Conservation (phyloP, 495 filamentous ascomycete species). For the Parmelia sp. region DNA sequence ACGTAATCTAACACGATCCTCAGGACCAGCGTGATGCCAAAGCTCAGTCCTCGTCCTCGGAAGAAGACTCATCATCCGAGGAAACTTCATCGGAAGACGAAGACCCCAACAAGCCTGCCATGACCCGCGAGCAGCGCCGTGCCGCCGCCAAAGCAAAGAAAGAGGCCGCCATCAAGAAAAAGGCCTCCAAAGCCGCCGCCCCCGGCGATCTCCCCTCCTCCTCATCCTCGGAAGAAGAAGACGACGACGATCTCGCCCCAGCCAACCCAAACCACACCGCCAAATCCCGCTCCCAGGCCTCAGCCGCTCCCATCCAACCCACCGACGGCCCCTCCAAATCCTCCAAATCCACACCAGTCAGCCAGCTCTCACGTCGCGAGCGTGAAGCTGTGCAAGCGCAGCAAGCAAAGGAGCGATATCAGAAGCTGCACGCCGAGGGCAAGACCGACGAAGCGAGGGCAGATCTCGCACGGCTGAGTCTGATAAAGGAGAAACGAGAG, state of each 20-base stretch:
- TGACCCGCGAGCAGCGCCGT: slow-evolving; percentile 82
- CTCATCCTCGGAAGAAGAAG: slow-evolving; percentile 52
- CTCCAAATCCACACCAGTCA: slow-evolving; percentile 32
- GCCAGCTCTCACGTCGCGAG: slow-evolving; percentile 71
- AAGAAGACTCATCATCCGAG: slow-evolving; percentile 41
- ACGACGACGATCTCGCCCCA: slow-evolving; percentile 61
- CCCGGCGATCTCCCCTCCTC: slow-evolving; percentile 79
- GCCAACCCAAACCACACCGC: slow-evolving; percentile 87
- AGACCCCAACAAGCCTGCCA: slow-evolving; percentile 37
- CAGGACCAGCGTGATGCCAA: slow-evolving; percentile 46
- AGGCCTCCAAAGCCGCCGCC: slow-evolving; percentile 55
- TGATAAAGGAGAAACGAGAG: slow-evolving; percentile 81
- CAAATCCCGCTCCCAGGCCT: slow-evolving; percentile 56
- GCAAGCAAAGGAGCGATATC: slow-evolving; percentile 81
- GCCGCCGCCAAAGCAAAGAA: slow-evolving; percentile 88
- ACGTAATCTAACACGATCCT: slow-evolving; percentile 6
- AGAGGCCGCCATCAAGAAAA: slow-evolving; percentile 72
- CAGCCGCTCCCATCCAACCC: slow-evolving; percentile 41
- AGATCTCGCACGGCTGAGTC: slow-evolving; percentile 75
- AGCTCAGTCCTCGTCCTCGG: slow-evolving; percentile 36
- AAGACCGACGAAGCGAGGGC: slow-evolving; percentile 95
- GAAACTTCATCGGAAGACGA: slow-evolving; percentile 38
- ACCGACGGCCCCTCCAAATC: slow-evolving; percentile 29
- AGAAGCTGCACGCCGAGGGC: slow-evolving; percentile 89
- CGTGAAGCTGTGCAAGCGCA: slow-evolving; percentile 83